A percentile compares a stretch with the other conserved stretches of the same genome.
Evolutionary conservation across 345 rosid genomes (phyloP).

Genomic region (Psidium guajava): DNA sequence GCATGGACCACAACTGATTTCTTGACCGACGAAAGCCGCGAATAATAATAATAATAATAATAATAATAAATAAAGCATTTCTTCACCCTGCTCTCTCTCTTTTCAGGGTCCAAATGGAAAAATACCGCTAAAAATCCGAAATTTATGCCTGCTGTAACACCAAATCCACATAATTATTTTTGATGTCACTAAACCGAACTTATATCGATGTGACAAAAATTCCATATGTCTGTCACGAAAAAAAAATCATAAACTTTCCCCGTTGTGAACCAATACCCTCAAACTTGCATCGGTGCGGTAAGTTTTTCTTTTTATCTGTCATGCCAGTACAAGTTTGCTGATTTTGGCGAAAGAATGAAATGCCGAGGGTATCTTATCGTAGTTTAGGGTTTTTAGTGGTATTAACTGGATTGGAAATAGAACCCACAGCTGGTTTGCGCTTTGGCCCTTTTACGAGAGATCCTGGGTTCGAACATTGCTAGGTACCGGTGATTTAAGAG

Average conservation of each 20-base stretch:
- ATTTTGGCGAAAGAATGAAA: not conserved
- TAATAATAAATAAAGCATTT: not conserved
- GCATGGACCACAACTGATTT: not conserved
- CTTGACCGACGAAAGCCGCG: not conserved
- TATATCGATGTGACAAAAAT: accelerated
- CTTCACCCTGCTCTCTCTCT: not conserved
- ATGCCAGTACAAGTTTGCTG: not conserved
- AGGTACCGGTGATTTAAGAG: too few species aligned
- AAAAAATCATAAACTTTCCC: not conserved
- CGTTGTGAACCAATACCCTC: not conserved
- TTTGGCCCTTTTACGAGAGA: too few species aligned
- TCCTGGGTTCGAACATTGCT: too few species aligned
- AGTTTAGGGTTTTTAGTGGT: not conserved
- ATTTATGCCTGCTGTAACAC: not conserved
- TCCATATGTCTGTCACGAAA: too few species aligned
- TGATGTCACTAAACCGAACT: not conserved
- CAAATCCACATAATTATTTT: not conserved
- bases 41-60: not conserved
- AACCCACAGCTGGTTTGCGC: too few species aligned
- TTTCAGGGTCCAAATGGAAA: not conserved
- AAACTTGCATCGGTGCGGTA: accelerated
- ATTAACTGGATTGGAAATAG: not conserved
- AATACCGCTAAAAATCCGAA: not conserved
- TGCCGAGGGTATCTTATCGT: not conserved
- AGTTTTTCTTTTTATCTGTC: not conserved